Evolutionary conservation across 768 basidiomycete species (phyloP).

Genomic region (Vararia minispora): DNA sequence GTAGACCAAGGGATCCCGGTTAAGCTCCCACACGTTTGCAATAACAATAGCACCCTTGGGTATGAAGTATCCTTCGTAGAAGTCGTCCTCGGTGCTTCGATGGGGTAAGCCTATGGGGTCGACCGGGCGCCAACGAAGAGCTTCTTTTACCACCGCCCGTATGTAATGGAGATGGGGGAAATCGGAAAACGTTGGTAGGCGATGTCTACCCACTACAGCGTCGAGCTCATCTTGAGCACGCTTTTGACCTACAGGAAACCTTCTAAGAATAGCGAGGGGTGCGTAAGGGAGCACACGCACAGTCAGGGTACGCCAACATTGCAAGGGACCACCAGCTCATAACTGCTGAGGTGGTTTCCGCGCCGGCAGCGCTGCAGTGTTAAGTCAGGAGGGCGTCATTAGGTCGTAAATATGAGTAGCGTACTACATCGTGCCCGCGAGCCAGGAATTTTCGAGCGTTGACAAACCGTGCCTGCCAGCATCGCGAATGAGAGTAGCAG

Average conservation of each 20-base stretch:
- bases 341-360: constrained; percentile 10
- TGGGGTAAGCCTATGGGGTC: constrained; percentile 8
- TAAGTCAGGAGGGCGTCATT: not conserved
- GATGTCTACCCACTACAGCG: constrained; percentile 11
- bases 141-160: constrained; percentile 10
- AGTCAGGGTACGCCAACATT: constrained; percentile 12
- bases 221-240: constrained; percentile 12
- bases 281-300: no score
- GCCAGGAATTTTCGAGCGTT: constrained; percentile 12
- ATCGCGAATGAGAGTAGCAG: constrained; percentile 7
- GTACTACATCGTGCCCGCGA: constrained; percentile 11
- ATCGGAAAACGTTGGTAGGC: constrained; percentile 10
- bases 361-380: constrained; percentile 10
- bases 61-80: constrained; percentile 10
- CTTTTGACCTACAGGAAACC: no score
- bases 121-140: constrained; percentile 8
- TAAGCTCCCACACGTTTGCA: constrained; percentile 7
- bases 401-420: not conserved
- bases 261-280: no score
- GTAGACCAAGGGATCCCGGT: constrained; percentile 7
- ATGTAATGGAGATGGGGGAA: constrained; percentile 6
- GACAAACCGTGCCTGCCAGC: constrained; percentile 5
- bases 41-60: constrained; percentile 3
- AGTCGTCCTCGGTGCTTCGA: constrained; percentile 8
- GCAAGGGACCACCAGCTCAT: constrained; percentile 8